A percentile compares a stretch with the other conserved stretches of the same genome.
These are phyloP conservation scores for Telopea speciosissima DNA, from an alignment of 177 flowering plant genomes.

Conservation along the genomic window DNA sequence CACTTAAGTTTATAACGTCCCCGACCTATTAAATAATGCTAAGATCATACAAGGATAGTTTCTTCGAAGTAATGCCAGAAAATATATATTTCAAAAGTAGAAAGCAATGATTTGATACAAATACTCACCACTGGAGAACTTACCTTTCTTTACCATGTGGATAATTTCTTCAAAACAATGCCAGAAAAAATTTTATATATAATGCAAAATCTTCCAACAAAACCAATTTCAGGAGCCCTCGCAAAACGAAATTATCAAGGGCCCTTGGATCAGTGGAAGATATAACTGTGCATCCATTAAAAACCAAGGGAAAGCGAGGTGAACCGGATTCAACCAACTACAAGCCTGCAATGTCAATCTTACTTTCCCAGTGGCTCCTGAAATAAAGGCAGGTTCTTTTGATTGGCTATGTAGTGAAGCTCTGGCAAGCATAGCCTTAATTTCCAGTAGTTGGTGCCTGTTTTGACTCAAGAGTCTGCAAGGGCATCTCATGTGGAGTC, in stretches of 20 bases:
- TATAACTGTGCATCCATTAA: no score
- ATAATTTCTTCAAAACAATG: no score
- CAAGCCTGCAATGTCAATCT: constrained; percentile 60
- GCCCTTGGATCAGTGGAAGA: no score
- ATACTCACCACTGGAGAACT: background rate
- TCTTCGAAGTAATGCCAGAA: background rate
- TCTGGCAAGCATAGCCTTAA: constrained; percentile 70
- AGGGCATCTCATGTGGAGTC: constrained; percentile 48
- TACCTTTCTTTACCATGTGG: no score
- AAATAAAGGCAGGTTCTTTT: constrained; percentile 50
- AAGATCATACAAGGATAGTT: background rate
- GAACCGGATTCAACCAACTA: constrained; percentile 33
- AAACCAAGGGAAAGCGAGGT: no score
- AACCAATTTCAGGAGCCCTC: no score
- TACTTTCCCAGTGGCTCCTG: constrained; percentile 64
- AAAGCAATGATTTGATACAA: background rate
- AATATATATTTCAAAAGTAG: background rate
- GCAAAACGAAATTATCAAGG: no score
- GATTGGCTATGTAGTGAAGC: constrained; percentile 58
- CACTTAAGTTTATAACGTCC: background rate
- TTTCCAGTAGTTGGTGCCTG: constrained; percentile 54
- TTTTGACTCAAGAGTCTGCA: constrained; percentile 51
- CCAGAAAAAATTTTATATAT: no score
- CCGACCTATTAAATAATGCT: background rate
- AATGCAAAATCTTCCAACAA: no score